phyloP scores from a whole-genome alignment of 116 monocot genomes.

The Thalassia testudinum region DNA sequence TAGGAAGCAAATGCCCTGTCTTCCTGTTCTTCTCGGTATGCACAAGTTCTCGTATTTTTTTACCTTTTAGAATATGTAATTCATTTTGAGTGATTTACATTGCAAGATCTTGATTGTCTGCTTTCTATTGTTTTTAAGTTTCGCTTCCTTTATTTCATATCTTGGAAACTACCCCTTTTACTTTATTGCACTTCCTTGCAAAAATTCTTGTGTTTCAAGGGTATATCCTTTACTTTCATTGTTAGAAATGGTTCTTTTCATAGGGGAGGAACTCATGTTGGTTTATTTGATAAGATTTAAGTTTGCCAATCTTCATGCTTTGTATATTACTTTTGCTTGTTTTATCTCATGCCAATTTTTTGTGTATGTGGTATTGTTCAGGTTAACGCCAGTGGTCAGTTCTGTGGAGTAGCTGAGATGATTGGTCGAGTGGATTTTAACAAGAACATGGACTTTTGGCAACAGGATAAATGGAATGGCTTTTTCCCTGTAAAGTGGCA shows the following conservation, averaged over 20 bases:
- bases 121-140: background rate
- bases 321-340: background rate
- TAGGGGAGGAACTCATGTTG: background rate
- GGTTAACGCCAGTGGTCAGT: slow-evolving; percentile 88
- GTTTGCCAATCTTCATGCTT: background rate
- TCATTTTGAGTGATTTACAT: no score
- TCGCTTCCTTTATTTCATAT: no score
- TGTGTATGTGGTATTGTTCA: no score
- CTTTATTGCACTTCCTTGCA: no score
- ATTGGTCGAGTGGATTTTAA: slow-evolving; percentile 51
- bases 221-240: no score
- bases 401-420: slow-evolving; percentile 86
- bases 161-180: no score
- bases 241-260: no score
- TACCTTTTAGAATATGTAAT: no score
- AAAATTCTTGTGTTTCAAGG: no score
- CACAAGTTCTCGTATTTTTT: background rate
- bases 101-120: no score
- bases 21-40: slow-evolving; percentile 88
- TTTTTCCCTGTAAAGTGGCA: slow-evolving; percentile 86
- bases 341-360: background rate
- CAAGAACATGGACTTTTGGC: slow-evolving; percentile 87
- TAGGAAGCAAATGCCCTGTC: slow-evolving; percentile 46
- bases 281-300: background rate
- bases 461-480: slow-evolving; percentile 86